A percentile compares a stretch with the other conserved stretches of the same genome.
phyloP scores from a whole-genome alignment of 257 asterid species.

The Salvia rosmarinus region DNA sequence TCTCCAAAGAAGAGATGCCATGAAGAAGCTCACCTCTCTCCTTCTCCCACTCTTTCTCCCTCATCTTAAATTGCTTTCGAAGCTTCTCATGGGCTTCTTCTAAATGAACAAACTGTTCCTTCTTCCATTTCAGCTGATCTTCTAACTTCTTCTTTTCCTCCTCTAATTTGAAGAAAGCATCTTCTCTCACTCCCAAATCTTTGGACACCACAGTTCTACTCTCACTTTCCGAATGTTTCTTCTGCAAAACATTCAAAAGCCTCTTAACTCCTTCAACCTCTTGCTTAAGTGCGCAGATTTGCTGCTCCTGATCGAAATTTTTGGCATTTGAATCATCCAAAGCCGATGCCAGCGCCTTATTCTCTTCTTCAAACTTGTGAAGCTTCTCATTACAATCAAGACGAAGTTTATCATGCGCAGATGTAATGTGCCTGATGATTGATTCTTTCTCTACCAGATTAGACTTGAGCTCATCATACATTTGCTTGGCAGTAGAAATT shows the following conservation, averaged over 20 bases:
- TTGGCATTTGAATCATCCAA: constrained; percentile 70
- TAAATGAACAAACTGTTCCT: constrained; percentile 79
- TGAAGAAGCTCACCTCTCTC: constrained; percentile 64
- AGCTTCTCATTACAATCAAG: constrained; percentile 56
- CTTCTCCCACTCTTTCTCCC: constrained; percentile 82
- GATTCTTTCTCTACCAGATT: constrained; percentile 61
- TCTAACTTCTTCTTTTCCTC: constrained; percentile 61
- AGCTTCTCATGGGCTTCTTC: constrained; percentile 82
- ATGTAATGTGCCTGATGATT: constrained; percentile 53
- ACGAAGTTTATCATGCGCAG: constrained; percentile 65
- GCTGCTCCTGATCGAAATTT: constrained; percentile 55
- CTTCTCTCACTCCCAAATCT: constrained; percentile 58
- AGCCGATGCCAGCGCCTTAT: constrained; percentile 54
- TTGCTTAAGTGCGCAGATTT: constrained; percentile 50
- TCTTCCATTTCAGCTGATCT: constrained; percentile 87
- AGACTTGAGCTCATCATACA: constrained; percentile 52
- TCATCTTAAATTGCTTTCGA: constrained; percentile 46
- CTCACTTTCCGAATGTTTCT: constrained; percentile 44
- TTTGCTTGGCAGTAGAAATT: constrained; percentile 41
- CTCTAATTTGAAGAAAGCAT: constrained; percentile 53
- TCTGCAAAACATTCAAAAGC: constrained; percentile 42
- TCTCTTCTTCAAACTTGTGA: constrained; percentile 60
- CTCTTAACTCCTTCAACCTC: constrained; percentile 65
- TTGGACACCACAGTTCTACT: constrained; percentile 34
- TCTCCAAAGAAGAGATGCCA: constrained; percentile 57